These are phyloP conservation scores for Rhodomyrtus psidioides DNA, from an alignment of 441 rosid species.

Conservation along the genomic window DNA sequence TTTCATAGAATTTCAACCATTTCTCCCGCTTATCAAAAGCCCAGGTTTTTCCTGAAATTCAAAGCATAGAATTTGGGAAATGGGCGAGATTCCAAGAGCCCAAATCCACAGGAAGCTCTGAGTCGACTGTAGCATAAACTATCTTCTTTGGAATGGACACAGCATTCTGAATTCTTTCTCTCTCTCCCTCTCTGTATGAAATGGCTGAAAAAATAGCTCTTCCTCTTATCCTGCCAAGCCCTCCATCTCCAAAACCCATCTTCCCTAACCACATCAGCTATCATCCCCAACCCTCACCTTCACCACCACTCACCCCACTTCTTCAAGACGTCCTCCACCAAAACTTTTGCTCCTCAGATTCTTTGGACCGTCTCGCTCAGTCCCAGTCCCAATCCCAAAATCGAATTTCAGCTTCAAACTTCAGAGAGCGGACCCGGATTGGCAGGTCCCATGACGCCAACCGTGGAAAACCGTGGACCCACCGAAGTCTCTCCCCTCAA, in stretches of 20 bases:
- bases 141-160: background rate
- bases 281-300: slow-evolving; percentile 11
- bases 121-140: background rate
- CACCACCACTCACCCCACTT: slow-evolving; percentile 24
- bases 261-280: slow-evolving; percentile 19
- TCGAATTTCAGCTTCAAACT: slow-evolving; percentile 5
- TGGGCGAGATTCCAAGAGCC: background rate
- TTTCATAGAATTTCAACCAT: background rate
- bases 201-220: slow-evolving; percentile 78
- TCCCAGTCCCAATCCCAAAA: slow-evolving; percentile 17
- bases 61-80: background rate
- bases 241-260: slow-evolving; percentile 25
- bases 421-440: slow-evolving; percentile 21
- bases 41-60: background rate
- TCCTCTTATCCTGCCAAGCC: slow-evolving; percentile 60
- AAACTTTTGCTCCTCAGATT: slow-evolving; percentile 20
- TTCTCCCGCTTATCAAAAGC: too few relatives aligned
- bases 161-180: background rate
- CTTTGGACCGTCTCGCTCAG: background rate
- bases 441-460: slow-evolving; percentile 59
- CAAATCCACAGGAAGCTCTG: background rate
- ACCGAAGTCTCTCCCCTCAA: slow-evolving; percentile 48
- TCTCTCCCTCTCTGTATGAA: background rate
- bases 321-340: slow-evolving; percentile 34
- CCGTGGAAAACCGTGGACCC: slow-evolving; percentile 76